Base-by-base conservation (phyloP, 768 basidiomycete genomes). In the Rhizopogon vinicolor region DNA sequence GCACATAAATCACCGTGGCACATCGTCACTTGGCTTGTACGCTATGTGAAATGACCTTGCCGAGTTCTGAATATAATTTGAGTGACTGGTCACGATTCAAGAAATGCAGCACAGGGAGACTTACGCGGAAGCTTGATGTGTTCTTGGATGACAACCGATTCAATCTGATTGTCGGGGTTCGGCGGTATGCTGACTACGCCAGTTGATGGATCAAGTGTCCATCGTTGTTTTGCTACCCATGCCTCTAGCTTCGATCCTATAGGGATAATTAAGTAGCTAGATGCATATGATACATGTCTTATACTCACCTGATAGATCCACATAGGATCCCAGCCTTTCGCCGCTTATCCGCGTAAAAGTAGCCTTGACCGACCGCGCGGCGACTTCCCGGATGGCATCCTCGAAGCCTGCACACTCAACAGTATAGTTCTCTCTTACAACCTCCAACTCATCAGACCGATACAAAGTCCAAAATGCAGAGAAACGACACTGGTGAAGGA, bases 151-250 rank as follows among this genome's bases (percentile, higher is more conserved):
- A 93, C 79, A 1, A 89, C 87, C 0, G 91, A 88, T 63, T 89
- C 85, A 62, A 93, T 89, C 64, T 91, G 89, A 69, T 93, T 93
- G 71, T 93, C 91, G 13, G 87, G 86, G 69, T 93, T 93, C 43
- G 85, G 80, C 22, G 92, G 91, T 53, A 93, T 75, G 14, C 70
- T 74, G 51, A 92, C 76, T n/a, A 85, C 80, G 7, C 78, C 79
- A 1, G 75, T 76, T 14, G 77, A 69, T 14, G 72, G 61, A 54
- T 90, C 81, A 41, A 81, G 58, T 18, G 74, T 69, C 91, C 91
- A 93, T 19, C 83, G 87, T 46, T 89, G 77, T 59, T 79, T 79
- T 58, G 76, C 66, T 35, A 89, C 75, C 67, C 84, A 91, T 10
- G 72, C 74, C 31, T 77, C 76, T 44, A 93, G 73, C 16, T 81